phyloP scores from a whole-genome alignment of 345 rosid genomes.

The Erysimum cheiranthoides region DNA sequence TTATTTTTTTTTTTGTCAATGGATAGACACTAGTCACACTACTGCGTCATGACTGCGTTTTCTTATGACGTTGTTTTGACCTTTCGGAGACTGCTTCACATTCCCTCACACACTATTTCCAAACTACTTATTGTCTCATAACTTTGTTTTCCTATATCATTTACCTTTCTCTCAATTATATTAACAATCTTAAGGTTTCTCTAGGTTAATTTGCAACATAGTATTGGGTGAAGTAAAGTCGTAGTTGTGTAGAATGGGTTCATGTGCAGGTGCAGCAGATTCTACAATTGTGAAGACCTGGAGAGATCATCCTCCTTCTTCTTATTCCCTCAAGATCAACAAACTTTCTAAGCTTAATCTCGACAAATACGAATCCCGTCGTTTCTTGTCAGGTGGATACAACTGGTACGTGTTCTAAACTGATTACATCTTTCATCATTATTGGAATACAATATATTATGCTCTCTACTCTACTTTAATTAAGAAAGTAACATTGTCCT shows the following conservation, averaged over 20 bases:
- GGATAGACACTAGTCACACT: not conserved
- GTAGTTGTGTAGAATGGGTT: not conserved
- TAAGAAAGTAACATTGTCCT: not conserved
- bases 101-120: not conserved
- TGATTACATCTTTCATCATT: not conserved
- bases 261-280: not conserved
- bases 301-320: constrained; percentile 1
- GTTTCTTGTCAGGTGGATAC: not conserved
- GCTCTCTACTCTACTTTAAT: not conserved
- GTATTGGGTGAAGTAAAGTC: not conserved
- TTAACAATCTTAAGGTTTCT: not conserved
- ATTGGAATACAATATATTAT: too few relatives aligned
- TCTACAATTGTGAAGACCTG: not conserved
- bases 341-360: not conserved
- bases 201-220: not conserved
- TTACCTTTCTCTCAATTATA: not conserved
- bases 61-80: not conserved
- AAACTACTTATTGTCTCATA: too few relatives aligned
- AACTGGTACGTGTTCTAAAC: not conserved
- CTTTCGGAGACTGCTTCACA: not conserved
- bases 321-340: not conserved
- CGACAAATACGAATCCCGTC: not conserved
- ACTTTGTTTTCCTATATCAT: not conserved
- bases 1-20: not conserved
- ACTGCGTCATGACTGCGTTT: not conserved